Conservation (phyloP, 345 rosid genomes). For the Camelina sativa region DNA sequence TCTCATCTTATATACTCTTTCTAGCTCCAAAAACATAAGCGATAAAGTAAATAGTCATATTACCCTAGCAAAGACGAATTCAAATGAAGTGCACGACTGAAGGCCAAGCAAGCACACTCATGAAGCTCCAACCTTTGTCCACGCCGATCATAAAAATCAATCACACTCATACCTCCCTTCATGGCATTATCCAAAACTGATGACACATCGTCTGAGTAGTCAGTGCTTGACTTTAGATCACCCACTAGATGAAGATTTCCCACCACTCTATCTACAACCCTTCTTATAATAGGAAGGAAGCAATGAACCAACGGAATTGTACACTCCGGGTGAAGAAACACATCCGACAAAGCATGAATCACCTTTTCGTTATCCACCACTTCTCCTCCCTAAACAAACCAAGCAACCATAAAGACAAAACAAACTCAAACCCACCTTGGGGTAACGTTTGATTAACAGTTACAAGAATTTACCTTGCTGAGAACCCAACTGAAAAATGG, state of each 20-base stretch:
- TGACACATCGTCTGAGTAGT: constrained; percentile 39
- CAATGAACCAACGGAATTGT: constrained; percentile 74
- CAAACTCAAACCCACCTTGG: constrained; percentile 4
- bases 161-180: constrained; percentile 53
- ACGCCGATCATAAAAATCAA: constrained; percentile 57
- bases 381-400: constrained; percentile 52
- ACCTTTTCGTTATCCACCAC: constrained; percentile 60
- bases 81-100: constrained; percentile 80
- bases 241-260: constrained; percentile 55
- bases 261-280: constrained; percentile 66
- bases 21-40: neutral
- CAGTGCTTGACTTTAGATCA: constrained; percentile 54
- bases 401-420: constrained; percentile 1
- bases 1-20: neutral
- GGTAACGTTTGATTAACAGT: neutral
- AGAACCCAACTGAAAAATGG: constrained; percentile 46
- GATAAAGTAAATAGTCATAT: constrained; percentile 11
- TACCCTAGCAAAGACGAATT: constrained; percentile 72
- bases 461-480: constrained; percentile 47
- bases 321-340: constrained; percentile 66
- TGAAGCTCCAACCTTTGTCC: constrained; percentile 77
- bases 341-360: constrained; percentile 55
- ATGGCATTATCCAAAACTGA: constrained; percentile 41
- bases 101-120: constrained; percentile 86
- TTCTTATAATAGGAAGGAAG: constrained; percentile 58